phyloP scores from a whole-genome alignment of 345 rosid genomes.

The Populus alba region DNA sequence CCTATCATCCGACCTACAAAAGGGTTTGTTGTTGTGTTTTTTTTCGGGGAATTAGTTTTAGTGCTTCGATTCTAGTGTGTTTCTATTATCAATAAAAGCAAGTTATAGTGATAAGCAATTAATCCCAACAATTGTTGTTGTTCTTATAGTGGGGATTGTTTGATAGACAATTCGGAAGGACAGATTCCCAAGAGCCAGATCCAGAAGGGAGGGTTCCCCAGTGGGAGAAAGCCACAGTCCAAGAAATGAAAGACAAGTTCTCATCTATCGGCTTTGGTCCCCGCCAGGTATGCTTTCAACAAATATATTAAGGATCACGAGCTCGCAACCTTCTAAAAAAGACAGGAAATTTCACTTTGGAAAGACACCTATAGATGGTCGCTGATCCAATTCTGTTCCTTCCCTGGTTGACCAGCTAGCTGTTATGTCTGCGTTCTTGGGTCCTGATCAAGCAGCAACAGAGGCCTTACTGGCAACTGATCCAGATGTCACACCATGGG shows the following conservation, averaged over 20 bases:
- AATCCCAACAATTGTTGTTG: conserved; percentile 12
- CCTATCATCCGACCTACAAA: too few species aligned
- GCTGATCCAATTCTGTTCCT: conserved; percentile 10
- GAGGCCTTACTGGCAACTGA: conserved; percentile 65
- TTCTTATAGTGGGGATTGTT: conserved; percentile 77
- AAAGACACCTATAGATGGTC: neutral
- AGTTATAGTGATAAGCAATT: neutral
- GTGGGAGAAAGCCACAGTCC: conserved; percentile 76
- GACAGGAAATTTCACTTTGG: neutral
- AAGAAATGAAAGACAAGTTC: conserved; percentile 92
- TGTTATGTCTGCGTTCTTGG: conserved; percentile 92
- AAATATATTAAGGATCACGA: neutral
- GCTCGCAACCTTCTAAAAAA: neutral
- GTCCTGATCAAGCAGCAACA: conserved; percentile 81
- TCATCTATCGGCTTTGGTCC: conserved; percentile 78
- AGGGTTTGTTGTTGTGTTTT: too few species aligned
- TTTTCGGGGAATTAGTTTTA: too few species aligned
- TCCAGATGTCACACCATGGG: conserved; percentile 76
- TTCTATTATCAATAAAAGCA: neutral
- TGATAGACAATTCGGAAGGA: conserved; percentile 77
- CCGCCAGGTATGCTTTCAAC: conserved; percentile 61
- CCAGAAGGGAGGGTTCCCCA: conserved; percentile 79
- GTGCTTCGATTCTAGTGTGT: too few species aligned
- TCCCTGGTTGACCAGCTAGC: conserved; percentile 54
- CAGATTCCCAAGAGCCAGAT: conserved; percentile 67